phyloP scores from a whole-genome alignment of 257 asterid genomes.

The Nicotiana noctiflora region DNA sequence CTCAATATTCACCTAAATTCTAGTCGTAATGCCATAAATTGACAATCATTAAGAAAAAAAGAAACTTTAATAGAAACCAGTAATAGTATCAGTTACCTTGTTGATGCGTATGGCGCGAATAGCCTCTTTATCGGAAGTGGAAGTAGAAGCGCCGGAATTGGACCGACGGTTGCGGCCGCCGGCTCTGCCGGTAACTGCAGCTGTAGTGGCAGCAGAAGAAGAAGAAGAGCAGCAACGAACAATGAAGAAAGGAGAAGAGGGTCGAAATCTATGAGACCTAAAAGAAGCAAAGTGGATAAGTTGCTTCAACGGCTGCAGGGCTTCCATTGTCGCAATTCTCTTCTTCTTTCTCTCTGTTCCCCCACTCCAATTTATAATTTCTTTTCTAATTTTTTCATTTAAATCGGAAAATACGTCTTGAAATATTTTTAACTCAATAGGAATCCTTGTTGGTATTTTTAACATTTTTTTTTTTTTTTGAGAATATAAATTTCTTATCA shows the following conservation, averaged over 20 bases:
- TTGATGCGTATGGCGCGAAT: slow-evolving; percentile 76
- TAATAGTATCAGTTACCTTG: slow-evolving; percentile 36
- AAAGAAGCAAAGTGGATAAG: slow-evolving; percentile 37
- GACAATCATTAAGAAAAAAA: background rate
- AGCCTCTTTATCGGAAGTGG: slow-evolving; percentile 82
- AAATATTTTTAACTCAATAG: no score
- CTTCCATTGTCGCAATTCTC: slow-evolving; percentile 32
- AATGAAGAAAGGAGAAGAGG: slow-evolving; percentile 23
- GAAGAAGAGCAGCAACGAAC: slow-evolving; percentile 53
- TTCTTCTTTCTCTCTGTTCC: background rate
- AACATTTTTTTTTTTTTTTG: no score
- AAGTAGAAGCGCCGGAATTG: slow-evolving; percentile 33
- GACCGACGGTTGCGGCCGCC: slow-evolving; percentile 45
- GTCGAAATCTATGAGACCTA: slow-evolving; percentile 10
- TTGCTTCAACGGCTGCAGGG: slow-evolving; percentile 49
- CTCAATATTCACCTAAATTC: background rate
- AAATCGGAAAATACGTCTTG: no score
- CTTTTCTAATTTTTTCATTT: background rate
- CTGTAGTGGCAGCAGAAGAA: slow-evolving; percentile 20
- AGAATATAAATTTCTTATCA: no score
- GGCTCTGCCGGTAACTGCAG: slow-evolving; percentile 21
- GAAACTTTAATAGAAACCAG: background rate
- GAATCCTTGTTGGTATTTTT: no score
- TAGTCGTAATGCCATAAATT: background rate
- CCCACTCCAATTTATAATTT: background rate